Conservation (phyloP, 352 stramenopile genomes). For the Globisporangium uncinulatum region DNA sequence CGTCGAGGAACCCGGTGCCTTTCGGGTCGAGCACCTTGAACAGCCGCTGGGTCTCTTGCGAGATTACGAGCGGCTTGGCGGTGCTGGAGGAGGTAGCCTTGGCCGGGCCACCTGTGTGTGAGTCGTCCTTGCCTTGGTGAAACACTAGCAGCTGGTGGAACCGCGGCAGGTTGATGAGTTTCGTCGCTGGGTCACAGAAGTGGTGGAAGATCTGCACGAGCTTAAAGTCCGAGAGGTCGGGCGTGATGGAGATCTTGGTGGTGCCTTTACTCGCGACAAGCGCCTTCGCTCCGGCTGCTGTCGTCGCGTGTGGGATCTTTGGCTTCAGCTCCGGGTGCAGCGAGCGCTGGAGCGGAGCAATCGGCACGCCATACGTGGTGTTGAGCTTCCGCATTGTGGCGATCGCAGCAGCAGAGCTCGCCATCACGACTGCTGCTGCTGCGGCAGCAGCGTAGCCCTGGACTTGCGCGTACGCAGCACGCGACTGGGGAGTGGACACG, state of each 20-base stretch:
- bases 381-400: conserved; percentile 56
- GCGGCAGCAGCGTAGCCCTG: conserved; percentile 24
- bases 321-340: conserved; percentile 37
- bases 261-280: conserved; percentile 23
- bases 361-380: conserved; percentile 40
- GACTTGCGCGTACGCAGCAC: conserved; percentile 15
- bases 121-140: conserved; percentile 66
- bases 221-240: conserved; percentile 80
- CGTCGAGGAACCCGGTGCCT: conserved; percentile 30
- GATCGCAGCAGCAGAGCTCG: conserved; percentile 45
- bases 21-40: conserved; percentile 59
- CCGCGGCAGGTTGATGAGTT: conserved; percentile 35
- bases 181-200: conserved; percentile 62
- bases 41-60: conserved; percentile 36
- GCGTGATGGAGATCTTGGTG: conserved; percentile 56
- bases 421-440: conserved; percentile 41
- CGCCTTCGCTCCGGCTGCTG: conserved; percentile 1
- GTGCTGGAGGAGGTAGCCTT: not conserved
- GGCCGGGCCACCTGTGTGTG: conserved; percentile 4
- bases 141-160: conserved; percentile 64
- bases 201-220: conserved; percentile 83
- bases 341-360: conserved; percentile 34
- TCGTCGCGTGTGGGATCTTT: conserved; percentile 19
- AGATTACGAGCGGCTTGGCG: conserved; percentile 15
- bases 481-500: conserved; percentile 2